These are phyloP conservation scores for Ammopiptanthus mongolicus DNA, from an alignment of 306 rosid genomes.

Conservation along the genomic window DNA sequence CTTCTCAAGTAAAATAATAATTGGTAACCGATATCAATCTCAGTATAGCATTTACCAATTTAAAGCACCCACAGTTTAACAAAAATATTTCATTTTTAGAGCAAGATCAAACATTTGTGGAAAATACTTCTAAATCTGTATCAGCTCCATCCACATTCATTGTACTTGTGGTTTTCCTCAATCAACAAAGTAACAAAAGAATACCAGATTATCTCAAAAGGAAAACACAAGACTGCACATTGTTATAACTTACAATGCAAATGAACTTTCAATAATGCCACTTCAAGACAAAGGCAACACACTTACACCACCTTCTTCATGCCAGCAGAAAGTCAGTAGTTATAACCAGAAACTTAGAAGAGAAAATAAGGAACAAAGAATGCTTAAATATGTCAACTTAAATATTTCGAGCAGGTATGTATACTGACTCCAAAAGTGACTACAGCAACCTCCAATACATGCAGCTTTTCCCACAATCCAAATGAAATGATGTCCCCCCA, in stretches of 20 bases:
- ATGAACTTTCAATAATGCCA: not conserved
- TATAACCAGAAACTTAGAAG: conserved; percentile 5
- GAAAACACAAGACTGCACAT: not conserved
- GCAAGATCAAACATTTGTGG: not conserved
- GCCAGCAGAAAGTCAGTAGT: conserved; percentile 18
- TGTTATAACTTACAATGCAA: not conserved
- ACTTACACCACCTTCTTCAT: conserved; percentile 12
- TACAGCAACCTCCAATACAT: not conserved
- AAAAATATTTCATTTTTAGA: not conserved
- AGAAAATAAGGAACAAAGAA: conserved; percentile 9
- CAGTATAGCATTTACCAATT: no score
- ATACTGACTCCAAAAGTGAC: conserved; percentile 14
- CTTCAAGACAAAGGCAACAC: conserved; percentile 4
- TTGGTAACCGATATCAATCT: no score
- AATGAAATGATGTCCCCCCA: not conserved
- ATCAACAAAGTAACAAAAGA: not conserved
- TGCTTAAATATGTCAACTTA: conserved; percentile 1
- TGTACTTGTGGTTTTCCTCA: conserved; percentile 8
- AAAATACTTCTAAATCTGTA: not conserved
- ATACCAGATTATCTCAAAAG: not conserved
- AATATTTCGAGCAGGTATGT: conserved; percentile 8
- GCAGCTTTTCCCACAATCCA: not conserved
- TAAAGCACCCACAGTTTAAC: no score
- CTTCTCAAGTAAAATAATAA: no score
- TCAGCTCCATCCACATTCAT: conserved; percentile 7